Percentiles rank a stretch among this genome's conserved stretches.
phyloP scores from a whole-genome alignment of 108 stramenopile species.

The Skeletonema marinoi region DNA sequence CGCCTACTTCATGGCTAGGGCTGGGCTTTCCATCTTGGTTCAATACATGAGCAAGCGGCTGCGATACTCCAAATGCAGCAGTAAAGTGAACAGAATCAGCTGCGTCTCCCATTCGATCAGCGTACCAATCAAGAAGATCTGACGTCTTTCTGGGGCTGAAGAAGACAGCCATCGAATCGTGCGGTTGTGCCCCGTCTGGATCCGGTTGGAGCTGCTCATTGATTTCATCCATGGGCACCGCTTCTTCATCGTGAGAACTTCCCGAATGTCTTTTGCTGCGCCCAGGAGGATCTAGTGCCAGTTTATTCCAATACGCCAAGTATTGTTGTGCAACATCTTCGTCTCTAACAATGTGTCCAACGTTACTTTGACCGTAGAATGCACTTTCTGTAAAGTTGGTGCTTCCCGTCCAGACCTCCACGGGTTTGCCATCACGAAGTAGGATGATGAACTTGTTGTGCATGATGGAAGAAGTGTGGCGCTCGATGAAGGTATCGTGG shows the following conservation, averaged over 20 bases:
- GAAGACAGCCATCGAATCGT: constrained; percentile 20
- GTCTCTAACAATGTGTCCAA: constrained; percentile 43
- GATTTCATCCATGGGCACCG: constrained; percentile 31
- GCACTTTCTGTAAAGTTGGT: constrained; percentile 43
- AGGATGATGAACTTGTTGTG: constrained; percentile 53
- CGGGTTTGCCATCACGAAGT: constrained; percentile 10
- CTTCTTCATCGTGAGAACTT: neutral
- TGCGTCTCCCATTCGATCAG: constrained; percentile 34
- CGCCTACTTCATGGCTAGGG: constrained; percentile 6
- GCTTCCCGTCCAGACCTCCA: constrained; percentile 36
- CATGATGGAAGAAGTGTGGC: constrained; percentile 42
- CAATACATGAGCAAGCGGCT: constrained; percentile 28
- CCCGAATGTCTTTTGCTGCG: constrained; percentile 4
- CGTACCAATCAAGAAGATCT: constrained; percentile 41
- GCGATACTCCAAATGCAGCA: constrained; percentile 39
- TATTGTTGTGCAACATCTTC: constrained; percentile 20
- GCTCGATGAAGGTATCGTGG: constrained; percentile 43
- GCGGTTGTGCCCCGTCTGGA: constrained; percentile 8
- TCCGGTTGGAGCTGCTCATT: constrained; percentile 32
- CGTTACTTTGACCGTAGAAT: constrained; percentile 33
- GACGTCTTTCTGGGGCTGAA: constrained; percentile 43
- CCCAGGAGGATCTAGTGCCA: constrained; percentile 32
- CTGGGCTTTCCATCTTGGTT: constrained; percentile 7
- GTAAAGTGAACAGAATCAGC: constrained; percentile 24
- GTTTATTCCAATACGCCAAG: constrained; percentile 31